These are phyloP conservation scores for Podaxis pistillaris DNA, from an alignment of 768 basidiomycete genomes.

Conservation along the genomic window DNA sequence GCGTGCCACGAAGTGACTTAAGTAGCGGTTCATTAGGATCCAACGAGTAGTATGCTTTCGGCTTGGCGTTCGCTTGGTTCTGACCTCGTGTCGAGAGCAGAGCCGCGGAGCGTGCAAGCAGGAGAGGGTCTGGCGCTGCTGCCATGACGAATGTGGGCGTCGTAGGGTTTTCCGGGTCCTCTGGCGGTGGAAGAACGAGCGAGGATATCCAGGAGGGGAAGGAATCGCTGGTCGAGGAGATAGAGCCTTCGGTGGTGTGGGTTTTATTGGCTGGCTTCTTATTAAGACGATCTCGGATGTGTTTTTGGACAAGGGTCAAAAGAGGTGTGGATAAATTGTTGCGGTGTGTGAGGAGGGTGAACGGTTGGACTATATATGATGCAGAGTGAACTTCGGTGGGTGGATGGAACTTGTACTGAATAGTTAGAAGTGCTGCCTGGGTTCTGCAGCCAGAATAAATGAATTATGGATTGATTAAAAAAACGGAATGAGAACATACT, in stretches of 20 bases:
- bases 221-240: constrained; percentile 15
- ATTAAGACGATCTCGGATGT: constrained; percentile 44
- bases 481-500: constrained; percentile 44
- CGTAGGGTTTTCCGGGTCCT: constrained; percentile 54
- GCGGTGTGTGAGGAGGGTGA: constrained; percentile 62
- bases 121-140: constrained; percentile 38
- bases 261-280: constrained; percentile 30
- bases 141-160: constrained; percentile 62
- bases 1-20: constrained; percentile 50
- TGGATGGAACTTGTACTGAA: constrained; percentile 70
- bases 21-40: constrained; percentile 48
- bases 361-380: constrained; percentile 32
- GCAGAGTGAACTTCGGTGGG: constrained; percentile 38
- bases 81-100: constrained; percentile 15
- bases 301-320: constrained; percentile 45
- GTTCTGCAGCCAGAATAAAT: constrained; percentile 41
- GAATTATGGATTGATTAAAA: background rate
- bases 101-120: constrained; percentile 1
- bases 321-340: constrained; percentile 53
- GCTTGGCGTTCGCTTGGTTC: constrained; percentile 17
- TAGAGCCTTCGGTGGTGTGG: background rate
- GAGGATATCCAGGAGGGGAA: constrained; percentile 55
- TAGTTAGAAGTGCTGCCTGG: constrained; percentile 64
- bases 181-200: constrained; percentile 51
- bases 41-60: constrained; percentile 53